phyloP scores from a whole-genome alignment of 2,329 filamentous ascomycete species.

The Fusarium marasasianum region DNA sequence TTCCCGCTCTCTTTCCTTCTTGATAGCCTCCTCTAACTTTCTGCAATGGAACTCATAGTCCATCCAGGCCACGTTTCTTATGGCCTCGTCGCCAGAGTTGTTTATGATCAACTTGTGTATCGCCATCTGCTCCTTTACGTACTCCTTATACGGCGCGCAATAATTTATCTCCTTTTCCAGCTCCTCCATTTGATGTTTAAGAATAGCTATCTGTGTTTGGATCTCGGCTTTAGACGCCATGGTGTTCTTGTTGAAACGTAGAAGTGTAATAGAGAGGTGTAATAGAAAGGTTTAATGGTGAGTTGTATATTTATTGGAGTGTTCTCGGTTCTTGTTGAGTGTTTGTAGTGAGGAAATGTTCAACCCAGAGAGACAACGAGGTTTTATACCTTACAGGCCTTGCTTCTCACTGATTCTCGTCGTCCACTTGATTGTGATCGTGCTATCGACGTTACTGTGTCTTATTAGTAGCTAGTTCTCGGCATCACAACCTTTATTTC shows the following conservation, averaged over 20 bases:
- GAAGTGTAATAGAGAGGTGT: not conserved
- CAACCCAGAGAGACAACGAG: rapidly evolving
- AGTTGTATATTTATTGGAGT: rapidly evolving
- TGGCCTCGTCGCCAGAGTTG: too few species aligned
- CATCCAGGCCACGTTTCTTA: not conserved
- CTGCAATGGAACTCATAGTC: not conserved
- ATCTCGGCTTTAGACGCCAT: not conserved
- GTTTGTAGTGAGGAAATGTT: not conserved
- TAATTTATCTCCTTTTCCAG: not conserved
- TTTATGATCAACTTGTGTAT: too few species aligned
- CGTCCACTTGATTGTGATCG: too few species aligned
- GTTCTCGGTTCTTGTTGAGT: rapidly evolving
- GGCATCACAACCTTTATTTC: not conserved
- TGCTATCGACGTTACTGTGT: too few species aligned
- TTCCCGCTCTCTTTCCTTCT: rapidly evolving
- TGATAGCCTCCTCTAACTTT: not conserved
- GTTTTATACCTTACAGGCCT: not conserved
- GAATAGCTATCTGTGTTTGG: not conserved
- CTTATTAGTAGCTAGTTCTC: not conserved
- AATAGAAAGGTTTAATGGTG: too few species aligned
- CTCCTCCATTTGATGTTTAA: rapidly evolving
- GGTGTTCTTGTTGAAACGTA: too few species aligned
- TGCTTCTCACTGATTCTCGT: not conserved
- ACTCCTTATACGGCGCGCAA: not conserved
- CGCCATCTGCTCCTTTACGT: not conserved